Base-by-base conservation (phyloP, 768 basidiomycete species). In the Pisolithus marmoratus region DNA sequence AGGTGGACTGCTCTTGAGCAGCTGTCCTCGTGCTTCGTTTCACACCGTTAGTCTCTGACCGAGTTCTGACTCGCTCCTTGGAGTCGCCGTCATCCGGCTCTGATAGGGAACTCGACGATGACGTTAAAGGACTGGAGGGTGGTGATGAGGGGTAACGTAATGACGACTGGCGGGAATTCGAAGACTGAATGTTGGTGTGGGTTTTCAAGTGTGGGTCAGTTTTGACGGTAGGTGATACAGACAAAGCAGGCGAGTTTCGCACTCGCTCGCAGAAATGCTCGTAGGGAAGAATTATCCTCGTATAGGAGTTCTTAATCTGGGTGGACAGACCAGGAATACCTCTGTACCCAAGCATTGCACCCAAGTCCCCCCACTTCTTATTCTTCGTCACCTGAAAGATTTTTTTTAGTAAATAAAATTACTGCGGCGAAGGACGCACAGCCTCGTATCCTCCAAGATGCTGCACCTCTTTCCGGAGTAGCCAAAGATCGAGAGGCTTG, bases 401-500 rank as follows among this genome's bases (percentile, higher is more conserved):
- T 34, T 60, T 34, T 60, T 40, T 68, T 63, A 67, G 62, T 55
- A 64, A 56, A 52, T 55, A 49, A 57, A 60, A 55, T 54, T 57
- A 58, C 49, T 14, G 51, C 42, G 50, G 43, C 22, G 52, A n/a
- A 31, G 53, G 50, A 68, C 81, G 69, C 74, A 95, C 94, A 53
- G 78, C 80, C 43, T 92, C 87, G 64, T 87, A 90, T 36, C 96
- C 95, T 53, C 95, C 96, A 38, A 87, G 67, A 58, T 85, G 85
- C 45, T 88, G 83, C 24, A 97, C 95, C 67, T 95, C 94, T 69
- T 90, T 95, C 53, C 94, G 77, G 55, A 99, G 72, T 52, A 87
- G 79, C 91, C 93, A 98, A 17, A 99, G 75, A 74, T 99, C 96
- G 48, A 99, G 74, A 2, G 92, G 80, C 63, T 91, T 90, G 69